Base-by-base conservation (phyloP, 208 protist species). In the Plasmodiophora brassicae region DNA sequence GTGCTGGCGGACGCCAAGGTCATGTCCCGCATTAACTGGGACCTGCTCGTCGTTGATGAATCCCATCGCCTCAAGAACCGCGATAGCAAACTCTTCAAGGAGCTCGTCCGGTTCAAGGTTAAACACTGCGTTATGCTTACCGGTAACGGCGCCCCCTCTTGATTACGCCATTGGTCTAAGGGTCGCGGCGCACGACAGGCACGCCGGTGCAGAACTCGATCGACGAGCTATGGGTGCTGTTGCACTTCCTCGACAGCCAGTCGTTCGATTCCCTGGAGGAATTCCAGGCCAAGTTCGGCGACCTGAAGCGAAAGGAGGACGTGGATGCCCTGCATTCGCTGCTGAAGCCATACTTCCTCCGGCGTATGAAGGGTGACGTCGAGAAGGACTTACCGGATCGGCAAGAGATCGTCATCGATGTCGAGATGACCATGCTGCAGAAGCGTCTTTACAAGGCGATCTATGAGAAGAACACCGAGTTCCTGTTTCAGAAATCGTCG, bases 201-300 rank as follows among this genome's bases (percentile, higher is more conserved):
- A 93, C 91, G 39, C 91, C 91, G 5, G 54, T 93, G 0, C 91
- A 93, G 22, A 93, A 93, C 54, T 85, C 53, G 10, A 71, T 71
- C 46, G 28, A 46, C 0, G 91, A 93, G 60, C 78, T 93, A n/a
- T 89, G 57, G 41, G 41, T 90, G n/a, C 44, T 93, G 8, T 83
- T 93, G 25, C 5, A 89, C 65, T 91, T 92, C 45, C 43, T 92
- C n/a, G 88, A 93, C 36, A 20, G 45, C 35, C 28, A 86, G 5
- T n/a, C 25, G 10, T 86, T 86, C n/a, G 45, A 50, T 28, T 86
- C 45, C 84, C n/a, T 88, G 22, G 46, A 88, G 10, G 85, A 1
- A 8, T 88, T 88, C 38, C 50, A 86, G 85, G 50, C 5, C 10
- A 1, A 88, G 54, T 88, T 85, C 38, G 85, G 85, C 22, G 46